Conservation (phyloP, 495 filamentous ascomycete genomes). For the Tricharina praecox region DNA sequence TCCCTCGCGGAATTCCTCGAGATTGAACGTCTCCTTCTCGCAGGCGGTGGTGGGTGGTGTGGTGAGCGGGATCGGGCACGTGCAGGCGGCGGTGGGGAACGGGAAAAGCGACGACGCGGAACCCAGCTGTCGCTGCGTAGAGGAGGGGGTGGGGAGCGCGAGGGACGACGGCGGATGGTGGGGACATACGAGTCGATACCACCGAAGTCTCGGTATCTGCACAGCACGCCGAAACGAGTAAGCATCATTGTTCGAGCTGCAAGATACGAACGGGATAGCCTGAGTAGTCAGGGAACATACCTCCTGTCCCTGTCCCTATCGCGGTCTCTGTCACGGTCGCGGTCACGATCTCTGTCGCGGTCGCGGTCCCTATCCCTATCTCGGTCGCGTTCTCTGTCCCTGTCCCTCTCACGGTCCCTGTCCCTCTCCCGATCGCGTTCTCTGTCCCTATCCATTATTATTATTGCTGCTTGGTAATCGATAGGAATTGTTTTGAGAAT, state of each 20-base stretch:
- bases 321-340: constrained; percentile 8
- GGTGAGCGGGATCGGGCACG: constrained; percentile 14
- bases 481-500: too few relatives aligned
- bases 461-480: too few relatives aligned
- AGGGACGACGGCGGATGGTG: constrained; percentile 17
- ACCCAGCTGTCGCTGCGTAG: constrained; percentile 23
- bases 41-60: too few relatives aligned
- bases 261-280: too few relatives aligned
- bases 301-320: constrained; percentile 17
- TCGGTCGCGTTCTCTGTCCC: constrained; percentile 22
- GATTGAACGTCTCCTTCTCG: constrained; percentile 17
- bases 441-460: constrained; percentile 3
- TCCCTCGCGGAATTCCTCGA: constrained; percentile 21
- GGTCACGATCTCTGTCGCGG: constrained; percentile 18
- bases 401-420: constrained; percentile 19
- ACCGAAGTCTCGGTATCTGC: too few relatives aligned
- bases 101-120: constrained; percentile 20
- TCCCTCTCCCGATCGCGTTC: constrained; percentile 3
- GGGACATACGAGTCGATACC: constrained; percentile 24
- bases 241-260: too few relatives aligned
- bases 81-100: constrained; percentile 19
- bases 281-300: too few relatives aligned
- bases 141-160: constrained; percentile 17
- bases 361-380: constrained; percentile 14
- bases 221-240: neutral